phyloP scores from a whole-genome alignment of 2,329 filamentous ascomycete genomes.

The Exophiala sp. region DNA sequence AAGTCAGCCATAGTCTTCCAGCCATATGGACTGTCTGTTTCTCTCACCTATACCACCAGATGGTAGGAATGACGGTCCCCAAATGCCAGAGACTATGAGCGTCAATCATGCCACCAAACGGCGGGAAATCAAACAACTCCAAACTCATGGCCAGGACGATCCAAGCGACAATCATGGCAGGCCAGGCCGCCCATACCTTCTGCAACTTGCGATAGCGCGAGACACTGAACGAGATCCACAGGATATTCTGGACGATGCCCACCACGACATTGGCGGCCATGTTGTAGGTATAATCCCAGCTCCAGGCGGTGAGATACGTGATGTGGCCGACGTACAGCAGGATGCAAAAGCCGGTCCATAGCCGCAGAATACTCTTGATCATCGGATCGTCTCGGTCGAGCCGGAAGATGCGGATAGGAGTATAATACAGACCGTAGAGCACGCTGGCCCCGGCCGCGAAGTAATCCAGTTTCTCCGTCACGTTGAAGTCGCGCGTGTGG shows the following conservation, averaged over 20 bases:
- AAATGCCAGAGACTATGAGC: constrained; percentile 95
- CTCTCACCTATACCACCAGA: constrained; percentile 96
- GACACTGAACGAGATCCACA: constrained; percentile 84
- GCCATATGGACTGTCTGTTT: constrained; percentile 48
- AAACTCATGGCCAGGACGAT: constrained; percentile 89
- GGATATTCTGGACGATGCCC: constrained; percentile 69
- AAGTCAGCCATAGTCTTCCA: background rate
- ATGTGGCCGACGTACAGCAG: constrained; percentile 70
- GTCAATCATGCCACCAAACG: constrained; percentile 73
- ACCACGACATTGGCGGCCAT: constrained; percentile 89
- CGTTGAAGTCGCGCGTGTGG: constrained; percentile 76
- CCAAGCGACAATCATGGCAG: constrained; percentile 86
- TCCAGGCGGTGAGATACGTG: constrained; percentile 73
- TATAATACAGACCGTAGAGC: constrained; percentile 84
- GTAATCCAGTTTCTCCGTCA: constrained; percentile 94
- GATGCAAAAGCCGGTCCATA: constrained; percentile 71
- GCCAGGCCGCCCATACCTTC: constrained; percentile 78
- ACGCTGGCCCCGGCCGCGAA: constrained; percentile 87
- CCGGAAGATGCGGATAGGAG: constrained; percentile 73
- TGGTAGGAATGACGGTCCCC: constrained; percentile 78
- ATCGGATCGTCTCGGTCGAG: constrained; percentile 57
- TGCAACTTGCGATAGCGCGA: constrained; percentile 64
- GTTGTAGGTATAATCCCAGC: constrained; percentile 96
- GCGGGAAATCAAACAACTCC: constrained; percentile 90
- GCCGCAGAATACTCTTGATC: constrained; percentile 53